These are phyloP conservation scores for Fraxinus pennsylvanica DNA, from an alignment of 257 asterid species.

Conservation along the genomic window DNA sequence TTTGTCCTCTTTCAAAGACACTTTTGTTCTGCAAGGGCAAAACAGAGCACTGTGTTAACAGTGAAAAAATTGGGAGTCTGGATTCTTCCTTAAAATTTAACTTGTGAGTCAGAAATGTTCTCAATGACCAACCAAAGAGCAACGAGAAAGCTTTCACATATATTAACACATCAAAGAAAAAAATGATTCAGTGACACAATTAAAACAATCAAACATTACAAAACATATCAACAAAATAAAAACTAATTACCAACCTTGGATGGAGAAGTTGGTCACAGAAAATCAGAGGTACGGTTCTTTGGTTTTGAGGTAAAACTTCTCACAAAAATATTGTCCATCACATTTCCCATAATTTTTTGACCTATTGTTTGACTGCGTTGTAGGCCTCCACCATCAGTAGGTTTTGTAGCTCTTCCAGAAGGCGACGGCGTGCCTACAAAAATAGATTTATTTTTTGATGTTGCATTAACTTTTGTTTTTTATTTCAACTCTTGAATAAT, in stretches of 20 bases:
- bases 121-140: slow-evolving; percentile 9
- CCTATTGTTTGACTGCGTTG: slow-evolving; percentile 92
- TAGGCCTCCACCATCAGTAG: slow-evolving; percentile 54
- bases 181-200: slow-evolving; percentile 3
- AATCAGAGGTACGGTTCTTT: slow-evolving; percentile 54
- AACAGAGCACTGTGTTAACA: not conserved
- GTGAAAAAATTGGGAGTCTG: not conserved
- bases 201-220: slow-evolving; percentile 16
- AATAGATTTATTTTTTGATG: not conserved
- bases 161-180: slow-evolving; percentile 20
- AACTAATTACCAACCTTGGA: slow-evolving; percentile 61
- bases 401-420: slow-evolving; percentile 59
- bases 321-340: slow-evolving; percentile 80
- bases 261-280: slow-evolving; percentile 64
- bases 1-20: not conserved
- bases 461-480: not conserved
- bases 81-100: slow-evolving; percentile 2
- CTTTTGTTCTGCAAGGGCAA: not conserved
- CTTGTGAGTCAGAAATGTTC: slow-evolving; percentile 12
- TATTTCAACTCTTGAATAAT: slow-evolving; percentile 17
- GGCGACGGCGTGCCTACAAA: slow-evolving; percentile 78
- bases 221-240: slow-evolving; percentile 22
- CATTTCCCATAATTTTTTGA: slow-evolving; percentile 89
- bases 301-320: slow-evolving; percentile 86
- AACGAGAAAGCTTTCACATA: not conserved